Evolutionary conservation across 805 yeast species (phyloP), one percentile per base, ranked within the genome.

Genomic region (Jamesozyma rosinii): DNA sequence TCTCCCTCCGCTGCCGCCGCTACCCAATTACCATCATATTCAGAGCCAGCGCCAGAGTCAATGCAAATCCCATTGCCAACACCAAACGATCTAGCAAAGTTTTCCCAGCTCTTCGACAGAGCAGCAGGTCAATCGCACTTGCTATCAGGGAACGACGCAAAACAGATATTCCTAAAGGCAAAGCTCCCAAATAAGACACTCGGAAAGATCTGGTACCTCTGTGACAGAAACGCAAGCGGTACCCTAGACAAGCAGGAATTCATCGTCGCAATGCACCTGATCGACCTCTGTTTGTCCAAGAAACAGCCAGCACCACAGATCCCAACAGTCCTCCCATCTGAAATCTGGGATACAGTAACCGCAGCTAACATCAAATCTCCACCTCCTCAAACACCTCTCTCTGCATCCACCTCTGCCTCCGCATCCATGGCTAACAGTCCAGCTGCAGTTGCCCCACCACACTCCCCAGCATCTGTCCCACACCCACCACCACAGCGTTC

Each of bases 181-280:
- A 81, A 83, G 52, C 68, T 92, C 43, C 86, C 95, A 20, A 82
- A 81, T 29, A 74, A 75, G 11, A 72, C 78, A 1, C 69, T 92
- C 48, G 95, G 94, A 45, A 81, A 79, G 57, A 81, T 92, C 46
- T 92, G 98, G 98, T 74, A 73, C 41, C 70, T 90, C 45, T 89
- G 83, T 31, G 98, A 92, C 60, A 76, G 78, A 44, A 74, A 75
- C 40, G 79, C 78, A 53, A 63, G 73, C 1, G 98, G 98, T 5
- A 71, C 74, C 44, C 75, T 92, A 53, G 70, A 75, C 43, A 75
- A 79, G 57, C 71, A 79, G 19, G 88, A 86, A 59, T 92, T 92
- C 53, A 76, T 85, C 35, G 74, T 90, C 51, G 97, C 97, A 8
- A 90, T 92, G 97, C 95, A 85, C 63, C 71, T 92, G 56, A 85